A percentile compares a stretch with the other conserved stretches of the same genome.
Evolutionary conservation across 2,329 filamentous ascomycete species (phyloP).

Genomic region (Cladobotryum protrusum): DNA sequence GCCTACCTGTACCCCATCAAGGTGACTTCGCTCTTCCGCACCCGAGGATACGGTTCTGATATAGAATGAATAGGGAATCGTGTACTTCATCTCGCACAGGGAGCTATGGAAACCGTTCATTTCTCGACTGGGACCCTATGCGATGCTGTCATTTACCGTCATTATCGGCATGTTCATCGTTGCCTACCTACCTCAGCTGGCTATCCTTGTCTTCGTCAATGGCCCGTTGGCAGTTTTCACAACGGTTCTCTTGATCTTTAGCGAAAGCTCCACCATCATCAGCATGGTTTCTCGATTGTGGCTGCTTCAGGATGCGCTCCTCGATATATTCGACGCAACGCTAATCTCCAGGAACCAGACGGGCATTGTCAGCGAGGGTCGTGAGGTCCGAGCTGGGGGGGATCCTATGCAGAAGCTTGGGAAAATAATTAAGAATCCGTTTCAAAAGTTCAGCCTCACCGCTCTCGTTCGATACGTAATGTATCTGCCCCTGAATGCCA

Average conservation of each 20-base stretch:
- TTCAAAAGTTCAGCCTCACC: conserved; percentile 50
- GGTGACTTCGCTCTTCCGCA: conserved; percentile 27
- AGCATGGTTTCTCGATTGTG: conserved; percentile 59
- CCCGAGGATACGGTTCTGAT: background rate
- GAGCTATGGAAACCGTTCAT: conserved; percentile 54
- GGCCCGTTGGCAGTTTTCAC: conserved; percentile 74
- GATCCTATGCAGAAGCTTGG: conserved; percentile 53
- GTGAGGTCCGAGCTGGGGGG: conserved; percentile 60
- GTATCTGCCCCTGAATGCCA: conserved; percentile 87
- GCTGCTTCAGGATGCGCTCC: conserved; percentile 71
- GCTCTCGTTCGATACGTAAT: conserved; percentile 73
- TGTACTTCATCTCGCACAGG: conserved; percentile 52
- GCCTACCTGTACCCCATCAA: conserved; percentile 84
- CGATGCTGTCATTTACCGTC: conserved; percentile 66
- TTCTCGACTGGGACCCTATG: conserved; percentile 50
- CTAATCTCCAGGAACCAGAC: conserved; percentile 46
- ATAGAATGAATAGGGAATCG: conserved; percentile 42
- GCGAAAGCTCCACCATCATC: conserved; percentile 54
- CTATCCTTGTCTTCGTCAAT: conserved; percentile 75
- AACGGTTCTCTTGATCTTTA: conserved; percentile 61
- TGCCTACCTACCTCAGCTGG: conserved; percentile 79
- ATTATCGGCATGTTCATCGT: conserved; percentile 79
- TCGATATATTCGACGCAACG: conserved; percentile 84
- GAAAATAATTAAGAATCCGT: conserved; percentile 51
- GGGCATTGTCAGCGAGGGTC: conserved; percentile 64